Evolutionary conservation across 73 alveolate genomes (phyloP), one percentile per base, ranked within the genome.

Genomic region (Tetrahymena borealis): DNA sequence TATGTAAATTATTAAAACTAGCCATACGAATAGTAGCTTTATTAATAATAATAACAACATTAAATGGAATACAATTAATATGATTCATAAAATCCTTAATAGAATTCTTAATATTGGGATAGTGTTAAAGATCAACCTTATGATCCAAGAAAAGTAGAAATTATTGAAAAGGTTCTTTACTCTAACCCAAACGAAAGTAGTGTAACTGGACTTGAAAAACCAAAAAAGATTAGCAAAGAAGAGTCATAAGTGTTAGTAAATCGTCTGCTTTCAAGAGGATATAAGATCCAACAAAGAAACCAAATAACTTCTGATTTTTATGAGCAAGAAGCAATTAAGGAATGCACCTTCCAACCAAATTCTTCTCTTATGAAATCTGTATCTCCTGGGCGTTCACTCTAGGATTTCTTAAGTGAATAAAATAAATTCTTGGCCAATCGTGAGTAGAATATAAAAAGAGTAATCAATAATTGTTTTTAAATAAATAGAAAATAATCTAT

Each of bases 321-420:
- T 60, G 85, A 60, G 10, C 31, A 94, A 32, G 96, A 94, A 78
- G 95, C 77, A 39, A 28, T 94, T 2, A 91, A 78, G 33, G 96
- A 94, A 35, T 94, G 96, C 90, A 90, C 96, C 1, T 94, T 94
- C 94, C 32, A 91, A 35, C 96, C 96, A 12, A 36, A 94, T 35
- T 18, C 85, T 20, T 60, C 38, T 60, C n/a, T 60, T 28, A 60
- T 60, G 85, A 60, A 60, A n/a, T 60, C 85, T 60, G 37, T 60
- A 4, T 60, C 85, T 24, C 85, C 85, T 24, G 28, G 37, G 10
- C n/a, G 85, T 24, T 24, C 37, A 10, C 85, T 60, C 32, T 20
- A 60, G 28, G 85, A 60, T 60, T 60, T 60, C 31, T 60, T 60
- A 35, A 60, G 28, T 60, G 85, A 60, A n/a, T 60, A 60, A 60